Conservation (phyloP, 768 basidiomycete genomes). For the Psilocybe cubensis region DNA sequence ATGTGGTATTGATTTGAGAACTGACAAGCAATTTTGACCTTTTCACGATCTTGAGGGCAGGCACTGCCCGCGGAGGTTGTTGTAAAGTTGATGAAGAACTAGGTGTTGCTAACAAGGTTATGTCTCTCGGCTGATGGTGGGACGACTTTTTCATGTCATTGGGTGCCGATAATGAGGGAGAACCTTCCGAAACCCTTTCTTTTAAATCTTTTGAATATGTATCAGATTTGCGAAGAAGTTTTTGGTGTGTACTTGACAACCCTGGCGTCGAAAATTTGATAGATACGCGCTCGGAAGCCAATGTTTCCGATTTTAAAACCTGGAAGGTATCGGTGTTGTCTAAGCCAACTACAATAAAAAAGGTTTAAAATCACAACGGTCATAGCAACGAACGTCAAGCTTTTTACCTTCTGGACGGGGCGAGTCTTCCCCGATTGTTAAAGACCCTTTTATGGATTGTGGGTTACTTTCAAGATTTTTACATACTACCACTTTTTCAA, state of each 20-base stretch:
- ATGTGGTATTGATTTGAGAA: constrained; percentile 6
- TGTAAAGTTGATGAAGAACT: constrained; percentile 14
- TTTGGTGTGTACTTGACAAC: constrained; percentile 3
- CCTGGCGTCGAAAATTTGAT: not conserved
- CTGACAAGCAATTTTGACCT: constrained; percentile 23
- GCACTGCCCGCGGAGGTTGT: constrained; percentile 39
- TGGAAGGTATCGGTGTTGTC: not conserved
- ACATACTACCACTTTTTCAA: not conserved
- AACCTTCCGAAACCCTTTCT: not conserved
- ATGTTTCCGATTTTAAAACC: not conserved
- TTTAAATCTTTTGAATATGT: not conserved
- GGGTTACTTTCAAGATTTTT: not conserved
- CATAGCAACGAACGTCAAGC: not conserved
- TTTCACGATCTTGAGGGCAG: constrained; percentile 54
- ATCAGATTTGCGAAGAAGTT: constrained; percentile 3
- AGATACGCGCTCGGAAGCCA: not conserved
- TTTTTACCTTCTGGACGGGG: not conserved
- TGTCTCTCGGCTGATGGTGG: constrained; percentile 1
- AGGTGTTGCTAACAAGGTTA: constrained; percentile 19
- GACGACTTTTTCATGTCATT: not conserved
- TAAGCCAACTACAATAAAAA: not conserved
- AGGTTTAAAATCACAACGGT: not conserved
- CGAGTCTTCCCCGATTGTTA: too few relatives aligned
- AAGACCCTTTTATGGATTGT: not conserved
- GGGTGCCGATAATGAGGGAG: not conserved